Conservation (phyloP, 805 yeast species). For the Sugiyamaella smithiae region DNA sequence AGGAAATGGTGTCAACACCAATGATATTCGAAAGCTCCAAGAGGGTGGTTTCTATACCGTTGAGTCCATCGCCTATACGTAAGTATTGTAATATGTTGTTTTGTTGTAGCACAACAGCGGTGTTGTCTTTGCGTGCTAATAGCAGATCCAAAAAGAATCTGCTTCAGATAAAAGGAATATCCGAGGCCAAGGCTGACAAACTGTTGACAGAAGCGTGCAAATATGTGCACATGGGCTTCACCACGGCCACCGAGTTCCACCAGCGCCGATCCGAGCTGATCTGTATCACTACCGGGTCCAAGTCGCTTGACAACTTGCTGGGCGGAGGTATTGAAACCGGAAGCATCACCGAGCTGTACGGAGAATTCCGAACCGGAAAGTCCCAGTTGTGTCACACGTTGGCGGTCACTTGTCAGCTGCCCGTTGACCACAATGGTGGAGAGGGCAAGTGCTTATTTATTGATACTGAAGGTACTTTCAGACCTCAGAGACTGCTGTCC, state of each 20-base stretch:
- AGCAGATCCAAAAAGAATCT: constrained; percentile 68
- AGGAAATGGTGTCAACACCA: constrained; percentile 71
- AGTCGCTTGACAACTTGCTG: constrained; percentile 83
- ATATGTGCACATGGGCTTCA: constrained; percentile 92
- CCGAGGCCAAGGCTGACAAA: constrained; percentile 92
- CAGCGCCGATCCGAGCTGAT: constrained; percentile 85
- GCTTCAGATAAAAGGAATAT: constrained; percentile 80
- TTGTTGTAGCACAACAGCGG: too few species aligned
- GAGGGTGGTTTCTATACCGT: constrained; percentile 87
- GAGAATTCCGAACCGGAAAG: constrained; percentile 97
- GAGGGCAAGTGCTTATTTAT: constrained; percentile 96
- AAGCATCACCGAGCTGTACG: constrained; percentile 91
- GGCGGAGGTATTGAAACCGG: constrained; percentile 99
- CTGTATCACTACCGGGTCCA: constrained; percentile 92
- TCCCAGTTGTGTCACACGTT: constrained; percentile 95
- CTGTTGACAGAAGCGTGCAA: constrained; percentile 79
- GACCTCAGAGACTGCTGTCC: constrained; percentile 85
- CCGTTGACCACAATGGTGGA: constrained; percentile 96
- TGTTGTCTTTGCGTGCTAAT: too few species aligned
- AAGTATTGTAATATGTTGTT: constrained; percentile 20
- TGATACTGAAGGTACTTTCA: constrained; percentile 95
- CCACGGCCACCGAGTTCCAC: constrained; percentile 94
- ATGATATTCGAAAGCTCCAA: constrained; percentile 74
- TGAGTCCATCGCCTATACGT: constrained; percentile 87
- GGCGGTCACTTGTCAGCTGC: constrained; percentile 95